These are phyloP conservation scores for Notholithocarpus densiflorus DNA, from an alignment of 306 rosid genomes.

Conservation along the genomic window DNA sequence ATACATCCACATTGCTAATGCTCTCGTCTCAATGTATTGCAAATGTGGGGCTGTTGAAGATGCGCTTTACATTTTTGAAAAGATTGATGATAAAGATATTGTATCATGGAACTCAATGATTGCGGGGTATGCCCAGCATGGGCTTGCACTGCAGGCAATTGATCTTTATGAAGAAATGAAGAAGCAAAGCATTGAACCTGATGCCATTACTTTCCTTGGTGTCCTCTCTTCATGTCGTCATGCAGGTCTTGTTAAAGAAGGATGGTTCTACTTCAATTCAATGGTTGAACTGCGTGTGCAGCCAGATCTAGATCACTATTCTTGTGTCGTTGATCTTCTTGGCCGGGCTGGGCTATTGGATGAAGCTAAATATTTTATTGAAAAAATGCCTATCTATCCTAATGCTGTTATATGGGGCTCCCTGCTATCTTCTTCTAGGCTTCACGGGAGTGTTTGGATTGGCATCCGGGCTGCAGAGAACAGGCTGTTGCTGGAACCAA, in stretches of 20 bases:
- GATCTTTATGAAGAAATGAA: slow-evolving; percentile 64
- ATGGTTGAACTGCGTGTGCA: slow-evolving; percentile 58
- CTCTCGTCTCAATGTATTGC: slow-evolving; percentile 78
- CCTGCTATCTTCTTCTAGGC: slow-evolving; percentile 66
- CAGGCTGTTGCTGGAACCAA: slow-evolving; percentile 58
- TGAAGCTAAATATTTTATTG: slow-evolving; percentile 61
- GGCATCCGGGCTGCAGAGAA: slow-evolving; percentile 76
- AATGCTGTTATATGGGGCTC: slow-evolving; percentile 89
- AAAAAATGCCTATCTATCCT: slow-evolving; percentile 66
- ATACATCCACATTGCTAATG: slow-evolving; percentile 49
- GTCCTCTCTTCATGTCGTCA: slow-evolving; percentile 76
- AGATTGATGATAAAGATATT: slow-evolving; percentile 43
- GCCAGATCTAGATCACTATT: slow-evolving; percentile 74
- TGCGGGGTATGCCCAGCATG: slow-evolving; percentile 75
- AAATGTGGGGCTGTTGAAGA: slow-evolving; percentile 69
- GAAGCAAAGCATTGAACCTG: slow-evolving; percentile 40
- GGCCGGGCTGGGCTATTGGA: slow-evolving; percentile 73
- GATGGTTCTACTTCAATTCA: slow-evolving; percentile 53
- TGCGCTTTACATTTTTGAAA: slow-evolving; percentile 53
- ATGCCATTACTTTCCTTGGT: slow-evolving; percentile 69
- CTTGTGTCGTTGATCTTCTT: slow-evolving; percentile 77
- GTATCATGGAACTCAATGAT: slow-evolving; percentile 91
- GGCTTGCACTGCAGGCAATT: slow-evolving; percentile 58
- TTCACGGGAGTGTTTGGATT: slow-evolving; percentile 63
- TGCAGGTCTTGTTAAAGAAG: slow-evolving; percentile 69